A percentile compares a stretch with the other conserved stretches of the same genome.
These are phyloP conservation scores for Pestalotiopsis sp. DNA, from an alignment of 2,329 filamentous ascomycete species.

Conservation along the genomic window DNA sequence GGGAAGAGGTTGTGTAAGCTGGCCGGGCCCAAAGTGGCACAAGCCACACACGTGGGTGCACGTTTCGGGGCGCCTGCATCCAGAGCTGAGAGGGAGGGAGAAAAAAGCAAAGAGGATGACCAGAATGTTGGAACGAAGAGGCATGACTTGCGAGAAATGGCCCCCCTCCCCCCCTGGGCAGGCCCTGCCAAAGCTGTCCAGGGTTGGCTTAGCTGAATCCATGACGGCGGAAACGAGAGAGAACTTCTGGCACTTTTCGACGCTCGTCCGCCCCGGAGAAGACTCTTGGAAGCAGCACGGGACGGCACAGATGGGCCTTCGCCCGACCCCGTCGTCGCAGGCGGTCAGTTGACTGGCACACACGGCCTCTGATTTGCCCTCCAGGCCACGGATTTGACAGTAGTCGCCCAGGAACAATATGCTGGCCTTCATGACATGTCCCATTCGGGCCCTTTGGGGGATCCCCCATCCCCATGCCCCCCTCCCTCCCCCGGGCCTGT, in stretches of 20 bases:
- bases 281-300: neutral
- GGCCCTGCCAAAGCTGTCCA: neutral
- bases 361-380: slow-evolving; percentile 4
- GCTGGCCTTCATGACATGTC: neutral
- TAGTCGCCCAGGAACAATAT: neutral
- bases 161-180: neutral
- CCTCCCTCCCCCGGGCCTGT: neutral
- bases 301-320: slow-evolving; percentile 10
- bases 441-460: neutral
- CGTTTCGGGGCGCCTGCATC: neutral
- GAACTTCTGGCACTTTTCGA: neutral
- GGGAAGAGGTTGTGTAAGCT: neutral
- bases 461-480: too few relatives aligned
- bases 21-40: neutral
- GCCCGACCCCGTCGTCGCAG: slow-evolving; percentile 1
- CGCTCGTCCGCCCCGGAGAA: slow-evolving; percentile 1
- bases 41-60: slow-evolving; percentile 10
- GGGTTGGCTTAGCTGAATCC: slow-evolving; percentile 5
- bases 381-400: neutral
- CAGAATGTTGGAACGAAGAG: slow-evolving; percentile 1
- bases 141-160: neutral
- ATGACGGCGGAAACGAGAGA: slow-evolving; percentile 11
- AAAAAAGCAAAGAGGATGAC: neutral
- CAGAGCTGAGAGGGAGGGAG: neutral
- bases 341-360: slow-evolving; percentile 11